A percentile compares a stretch with the other conserved stretches of the same genome.
Evolutionary conservation across 805 yeast species (phyloP).

Genomic region (Saturnispora galanensis): DNA sequence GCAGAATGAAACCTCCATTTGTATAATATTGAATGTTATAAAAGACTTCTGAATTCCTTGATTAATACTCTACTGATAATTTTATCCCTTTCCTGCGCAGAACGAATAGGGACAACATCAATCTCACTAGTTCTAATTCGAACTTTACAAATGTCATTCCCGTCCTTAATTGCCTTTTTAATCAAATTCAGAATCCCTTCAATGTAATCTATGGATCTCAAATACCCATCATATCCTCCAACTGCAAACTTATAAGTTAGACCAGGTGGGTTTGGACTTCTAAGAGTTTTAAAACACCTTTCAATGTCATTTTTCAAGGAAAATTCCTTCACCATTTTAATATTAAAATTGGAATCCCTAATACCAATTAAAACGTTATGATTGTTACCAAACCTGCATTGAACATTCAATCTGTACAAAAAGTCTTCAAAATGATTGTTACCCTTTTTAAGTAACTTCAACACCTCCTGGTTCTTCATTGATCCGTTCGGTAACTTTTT

Average conservation of each 20-base stretch:
- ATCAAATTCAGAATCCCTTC: constrained; percentile 6
- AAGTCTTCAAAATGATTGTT: constrained; percentile 7
- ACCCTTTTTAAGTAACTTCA: constrained; percentile 7
- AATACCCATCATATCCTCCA: constrained; percentile 6
- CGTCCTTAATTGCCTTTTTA: not conserved
- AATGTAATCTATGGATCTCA: constrained; percentile 6
- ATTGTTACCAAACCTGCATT: constrained; percentile 11
- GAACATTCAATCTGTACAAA: constrained; percentile 8
- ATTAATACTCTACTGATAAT: not conserved
- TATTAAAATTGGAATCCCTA: constrained; percentile 11
- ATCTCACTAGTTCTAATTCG: constrained; percentile 5
- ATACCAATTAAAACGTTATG: constrained; percentile 11
- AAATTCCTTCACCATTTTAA: constrained; percentile 8
- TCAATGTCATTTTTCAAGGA: constrained; percentile 8
- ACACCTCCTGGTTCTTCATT: constrained; percentile 1
- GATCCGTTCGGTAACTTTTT: constrained; percentile 7
- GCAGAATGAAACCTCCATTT: constrained; percentile 14
- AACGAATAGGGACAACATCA: constrained; percentile 1
- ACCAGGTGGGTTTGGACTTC: constrained; percentile 3
- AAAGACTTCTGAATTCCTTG: not conserved
- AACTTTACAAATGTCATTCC: constrained; percentile 5
- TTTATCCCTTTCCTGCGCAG: not conserved
- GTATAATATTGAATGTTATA: not conserved
- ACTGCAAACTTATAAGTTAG: not conserved
- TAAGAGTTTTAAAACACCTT: constrained; percentile 7